Evolutionary conservation across 2,329 filamentous ascomycete genomes (phyloP).

Genomic region (Sarocladium brachiariae): DNA sequence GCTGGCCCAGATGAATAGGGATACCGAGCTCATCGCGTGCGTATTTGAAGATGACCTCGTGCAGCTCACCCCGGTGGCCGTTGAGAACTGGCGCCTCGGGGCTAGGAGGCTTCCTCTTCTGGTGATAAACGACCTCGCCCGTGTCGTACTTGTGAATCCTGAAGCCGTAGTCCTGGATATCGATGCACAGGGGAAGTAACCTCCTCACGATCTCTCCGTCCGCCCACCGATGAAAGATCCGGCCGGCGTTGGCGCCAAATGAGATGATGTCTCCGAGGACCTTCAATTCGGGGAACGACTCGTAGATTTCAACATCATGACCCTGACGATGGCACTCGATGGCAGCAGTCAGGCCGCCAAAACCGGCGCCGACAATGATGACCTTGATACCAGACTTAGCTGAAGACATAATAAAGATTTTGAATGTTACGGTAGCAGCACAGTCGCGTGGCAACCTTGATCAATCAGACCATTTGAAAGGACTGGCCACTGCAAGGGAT

Average conservation of each 20-base stretch:
- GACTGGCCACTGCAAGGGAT: neutral
- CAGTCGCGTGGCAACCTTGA: neutral
- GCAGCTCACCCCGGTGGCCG: constrained; percentile 54
- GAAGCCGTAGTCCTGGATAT: constrained; percentile 42
- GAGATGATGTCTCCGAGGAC: constrained; percentile 56
- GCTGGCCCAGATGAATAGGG: constrained; percentile 45
- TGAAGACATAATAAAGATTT: neutral
- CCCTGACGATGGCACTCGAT: constrained; percentile 58
- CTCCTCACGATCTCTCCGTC: constrained; percentile 32
- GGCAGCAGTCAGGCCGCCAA: constrained; percentile 54
- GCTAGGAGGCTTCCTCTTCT: constrained; percentile 26
- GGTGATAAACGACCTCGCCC: constrained; percentile 53
- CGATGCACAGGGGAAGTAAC: constrained; percentile 16
- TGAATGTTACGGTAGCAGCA: neutral
- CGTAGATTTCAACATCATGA: constrained; percentile 51
- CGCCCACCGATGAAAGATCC: constrained; percentile 54
- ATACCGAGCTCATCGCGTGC: constrained; percentile 37
- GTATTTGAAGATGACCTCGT: constrained; percentile 33
- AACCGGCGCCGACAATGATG: constrained; percentile 32
- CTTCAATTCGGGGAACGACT: constrained; percentile 51
- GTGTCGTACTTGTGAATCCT: constrained; percentile 55
- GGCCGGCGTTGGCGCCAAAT: constrained; percentile 46
- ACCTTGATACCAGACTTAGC: constrained; percentile 7
- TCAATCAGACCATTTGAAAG: neutral
- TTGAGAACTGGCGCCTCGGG: constrained; percentile 33